Conservation (phyloP, 106 monocot genomes). For the Xerophyta viscosa region DNA sequence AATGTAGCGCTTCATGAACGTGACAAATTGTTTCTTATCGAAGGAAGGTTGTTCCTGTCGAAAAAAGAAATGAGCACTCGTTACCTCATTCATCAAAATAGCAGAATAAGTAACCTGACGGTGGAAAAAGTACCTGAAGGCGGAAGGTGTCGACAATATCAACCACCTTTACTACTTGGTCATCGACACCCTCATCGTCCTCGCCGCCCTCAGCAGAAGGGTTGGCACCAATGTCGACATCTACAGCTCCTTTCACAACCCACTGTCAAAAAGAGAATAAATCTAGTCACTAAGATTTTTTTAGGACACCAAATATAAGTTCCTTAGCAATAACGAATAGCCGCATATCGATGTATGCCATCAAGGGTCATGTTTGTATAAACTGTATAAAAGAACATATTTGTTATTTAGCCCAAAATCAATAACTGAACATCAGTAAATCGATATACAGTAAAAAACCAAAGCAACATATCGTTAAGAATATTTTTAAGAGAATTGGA, state of each 20-base stretch:
- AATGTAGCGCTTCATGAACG: slow-evolving; percentile 69
- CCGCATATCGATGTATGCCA: too few species aligned
- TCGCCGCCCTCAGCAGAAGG: slow-evolving; percentile 82
- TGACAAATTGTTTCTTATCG: slow-evolving; percentile 77
- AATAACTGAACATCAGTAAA: too few species aligned
- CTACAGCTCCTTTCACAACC: slow-evolving; percentile 63
- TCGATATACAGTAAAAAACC: not conserved
- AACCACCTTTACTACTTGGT: slow-evolving; percentile 68
- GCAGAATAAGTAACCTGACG: too few species aligned
- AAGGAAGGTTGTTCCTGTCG: slow-evolving; percentile 80
- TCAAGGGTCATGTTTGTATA: too few species aligned
- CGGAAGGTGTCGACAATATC: slow-evolving; percentile 90
- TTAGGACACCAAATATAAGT: too few species aligned
- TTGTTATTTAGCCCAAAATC: too few species aligned
- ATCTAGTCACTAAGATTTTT: not conserved
- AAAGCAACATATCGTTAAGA: not conserved
- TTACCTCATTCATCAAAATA: too few species aligned
- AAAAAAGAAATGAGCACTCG: too few species aligned
- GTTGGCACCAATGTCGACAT: slow-evolving; percentile 85
- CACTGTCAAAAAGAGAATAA: slow-evolving; percentile 31
- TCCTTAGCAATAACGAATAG: too few species aligned
- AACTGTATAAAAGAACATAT: too few species aligned
- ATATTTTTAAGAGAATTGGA: not conserved
- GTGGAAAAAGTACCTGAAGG: too few species aligned
- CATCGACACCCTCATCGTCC: slow-evolving; percentile 84